Evolutionary conservation across 257 asterid species (phyloP).

Genomic region (Solanum arcanum): DNA sequence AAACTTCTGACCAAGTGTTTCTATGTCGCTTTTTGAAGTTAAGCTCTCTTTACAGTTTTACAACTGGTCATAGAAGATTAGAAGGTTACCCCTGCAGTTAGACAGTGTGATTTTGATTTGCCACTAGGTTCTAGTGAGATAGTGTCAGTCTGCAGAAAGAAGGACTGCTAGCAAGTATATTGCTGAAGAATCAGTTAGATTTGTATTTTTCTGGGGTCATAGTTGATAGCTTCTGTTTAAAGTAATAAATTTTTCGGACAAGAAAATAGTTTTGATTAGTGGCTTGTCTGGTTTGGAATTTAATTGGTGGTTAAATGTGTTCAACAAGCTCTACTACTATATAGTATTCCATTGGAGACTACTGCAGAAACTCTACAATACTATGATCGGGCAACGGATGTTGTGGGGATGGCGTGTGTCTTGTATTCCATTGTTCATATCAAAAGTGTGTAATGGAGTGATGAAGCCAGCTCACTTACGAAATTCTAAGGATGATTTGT

Average conservation of each 20-base stretch:
- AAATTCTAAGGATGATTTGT: not conserved
- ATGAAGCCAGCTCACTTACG: not conserved
- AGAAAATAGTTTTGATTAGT: not conserved
- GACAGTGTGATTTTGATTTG: too few species aligned
- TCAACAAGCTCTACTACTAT: not conserved
- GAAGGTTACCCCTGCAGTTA: not conserved
- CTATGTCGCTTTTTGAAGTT: not conserved
- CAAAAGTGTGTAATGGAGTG: not conserved
- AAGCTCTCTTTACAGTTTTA: not conserved
- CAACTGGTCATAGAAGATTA: not conserved
- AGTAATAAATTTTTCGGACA: not conserved
- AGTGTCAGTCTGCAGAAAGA: not conserved
- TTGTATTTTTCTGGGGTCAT: not conserved
- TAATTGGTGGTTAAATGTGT: not conserved
- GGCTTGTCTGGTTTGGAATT: not conserved
- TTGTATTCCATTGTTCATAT: not conserved
- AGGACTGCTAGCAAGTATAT: not conserved
- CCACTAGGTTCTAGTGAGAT: not conserved
- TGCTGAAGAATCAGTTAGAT: not conserved
- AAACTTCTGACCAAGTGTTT: not conserved
- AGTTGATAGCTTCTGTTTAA: not conserved
- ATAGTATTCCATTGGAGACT: not conserved
- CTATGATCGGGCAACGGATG: not conserved
- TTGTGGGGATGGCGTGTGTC: not conserved
- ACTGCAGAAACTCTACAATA: not conserved